Base-by-base conservation (phyloP, 2,329 filamentous ascomycete genomes). In the Aspergillus fischeri region DNA sequence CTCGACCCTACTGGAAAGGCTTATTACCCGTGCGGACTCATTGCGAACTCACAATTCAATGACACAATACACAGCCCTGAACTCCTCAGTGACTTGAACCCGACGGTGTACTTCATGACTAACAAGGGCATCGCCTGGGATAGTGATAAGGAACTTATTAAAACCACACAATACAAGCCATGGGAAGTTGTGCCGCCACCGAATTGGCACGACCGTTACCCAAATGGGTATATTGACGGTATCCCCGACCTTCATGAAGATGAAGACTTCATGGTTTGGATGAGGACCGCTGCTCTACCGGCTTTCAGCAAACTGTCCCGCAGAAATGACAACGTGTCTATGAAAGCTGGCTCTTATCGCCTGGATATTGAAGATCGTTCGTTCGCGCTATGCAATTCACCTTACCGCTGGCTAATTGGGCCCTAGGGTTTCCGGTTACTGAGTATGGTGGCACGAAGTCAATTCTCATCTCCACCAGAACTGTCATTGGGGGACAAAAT, bases 21-120 rank as follows among this genome's bases (percentile, higher is more conserved):
- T 1, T 94, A 93, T 73, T 99, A 96, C 69, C 94, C 94, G 1
- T 99, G 94, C 72, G 94, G 94, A 24, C 80, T 99, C 60, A 96
- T 97, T 65, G 93, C 94, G 60, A 99, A 99, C 74, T 97, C 94
- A 25, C 77, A 94, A 61, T 99, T 99, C 83, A 99, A 99, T 73
- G 94, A 99, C 72, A 92, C 89, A 4, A 94, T 95, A 70, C 78
- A 76, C 50, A 84, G 77, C 52, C 90, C 92, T 0, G 75, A 83
- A 1, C 77, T 85, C 8, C 32, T 63, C n/a, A 60, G 57, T n/a
- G 74, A 88, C 50, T 87, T 67, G 17, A 76, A 79, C 49, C 80
- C 51, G 69, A 77, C 20, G 58, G 82, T 81, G 7, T 99, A 97
- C 72, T 69, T 78, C 24, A 96, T 97, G 91, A 84, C 83, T 8